Evolutionary conservation across 2,329 filamentous ascomycete genomes (phyloP).

Genomic region (Trichoderma breve): DNA sequence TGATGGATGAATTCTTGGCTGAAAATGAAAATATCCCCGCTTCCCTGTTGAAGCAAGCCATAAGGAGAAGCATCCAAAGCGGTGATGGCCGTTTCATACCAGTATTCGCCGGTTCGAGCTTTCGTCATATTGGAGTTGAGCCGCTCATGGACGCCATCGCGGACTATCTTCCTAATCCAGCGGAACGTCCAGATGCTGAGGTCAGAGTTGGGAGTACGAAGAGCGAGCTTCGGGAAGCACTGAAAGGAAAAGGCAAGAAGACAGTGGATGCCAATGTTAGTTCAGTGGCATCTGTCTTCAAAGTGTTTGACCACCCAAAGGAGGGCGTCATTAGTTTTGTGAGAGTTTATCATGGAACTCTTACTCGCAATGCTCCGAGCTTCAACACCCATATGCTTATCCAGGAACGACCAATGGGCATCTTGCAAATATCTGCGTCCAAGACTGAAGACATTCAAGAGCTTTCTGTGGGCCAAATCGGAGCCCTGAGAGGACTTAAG

Average conservation of each 20-base stretch:
- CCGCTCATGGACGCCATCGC: conserved; percentile 85
- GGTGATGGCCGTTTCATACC: conserved; percentile 75
- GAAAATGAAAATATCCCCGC: conserved; percentile 71
- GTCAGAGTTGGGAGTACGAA: conserved; percentile 65
- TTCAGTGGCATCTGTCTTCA: conserved; percentile 74
- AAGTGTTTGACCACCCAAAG: conserved; percentile 84
- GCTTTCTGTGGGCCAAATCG: conserved; percentile 85
- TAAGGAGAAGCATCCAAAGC: conserved; percentile 68
- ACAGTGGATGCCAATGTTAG: conserved; percentile 37
- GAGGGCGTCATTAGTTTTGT: conserved; percentile 89
- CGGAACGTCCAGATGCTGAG: conserved; percentile 75
- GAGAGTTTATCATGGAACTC: conserved; percentile 80
- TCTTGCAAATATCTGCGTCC: conserved; percentile 86
- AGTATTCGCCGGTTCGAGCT: conserved; percentile 87
- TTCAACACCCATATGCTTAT: conserved; percentile 84
- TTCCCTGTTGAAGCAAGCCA: conserved; percentile 65
- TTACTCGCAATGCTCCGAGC: conserved; percentile 70
- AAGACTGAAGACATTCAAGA: conserved; percentile 81
- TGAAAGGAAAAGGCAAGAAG: conserved; percentile 41
- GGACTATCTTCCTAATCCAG: conserved; percentile 80
- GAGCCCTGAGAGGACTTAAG: conserved; percentile 87
- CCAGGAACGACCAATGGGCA: conserved; percentile 75
- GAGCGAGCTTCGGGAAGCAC: conserved; percentile 36
- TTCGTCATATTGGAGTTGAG: conserved; percentile 91
- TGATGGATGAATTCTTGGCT: conserved; percentile 83